Percentiles rank a stretch among this genome's conserved stretches.
Evolutionary conservation across 1,284 basidiomycete species (phyloP).

Genomic region (Rugosomyces carneus): DNA sequence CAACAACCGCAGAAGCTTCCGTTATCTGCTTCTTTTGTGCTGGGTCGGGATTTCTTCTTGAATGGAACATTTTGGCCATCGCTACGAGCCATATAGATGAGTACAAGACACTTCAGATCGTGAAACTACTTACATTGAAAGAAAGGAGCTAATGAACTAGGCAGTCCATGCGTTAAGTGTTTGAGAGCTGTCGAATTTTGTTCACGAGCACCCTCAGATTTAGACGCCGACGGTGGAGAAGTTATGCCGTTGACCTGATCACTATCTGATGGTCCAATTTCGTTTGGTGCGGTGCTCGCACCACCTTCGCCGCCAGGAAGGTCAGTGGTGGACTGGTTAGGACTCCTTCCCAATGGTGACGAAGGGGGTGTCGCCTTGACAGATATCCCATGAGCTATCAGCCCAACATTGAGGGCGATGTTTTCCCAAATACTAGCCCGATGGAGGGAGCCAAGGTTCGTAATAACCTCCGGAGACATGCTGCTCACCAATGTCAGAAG

Average conservation of each 20-base stretch:
- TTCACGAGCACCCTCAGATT: slow-evolving; percentile 42
- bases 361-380: slow-evolving; percentile 30
- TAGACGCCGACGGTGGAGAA: slow-evolving; percentile 24
- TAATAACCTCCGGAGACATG: slow-evolving; percentile 61
- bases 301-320: slow-evolving; percentile 32
- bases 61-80: slow-evolving; percentile 84
- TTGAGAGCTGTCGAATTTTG: slow-evolving; percentile 76
- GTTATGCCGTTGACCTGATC: slow-evolving; percentile 7
- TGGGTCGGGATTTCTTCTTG: slow-evolving; percentile 72
- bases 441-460: slow-evolving; percentile 77
- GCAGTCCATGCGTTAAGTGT: slow-evolving; percentile 78
- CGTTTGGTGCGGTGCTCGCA: slow-evolving; percentile 8
- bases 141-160: slow-evolving; percentile 75
- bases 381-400: slow-evolving; percentile 49
- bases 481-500: slow-evolving; percentile 70
- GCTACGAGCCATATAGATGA: slow-evolving; percentile 37
- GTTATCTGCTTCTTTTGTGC: slow-evolving; percentile 76
- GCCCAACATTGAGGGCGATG: slow-evolving; percentile 63
- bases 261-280: background rate
- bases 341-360: slow-evolving; percentile 40
- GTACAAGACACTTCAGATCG: background rate
- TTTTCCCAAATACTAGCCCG: slow-evolving; percentile 86
- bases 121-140: slow-evolving; percentile 68
- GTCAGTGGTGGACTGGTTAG: slow-evolving; percentile 33
- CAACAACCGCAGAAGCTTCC: slow-evolving; percentile 64